Evolutionary conservation across 768 basidiomycete genomes (phyloP).

Genomic region (Tylopilus rubrobrunneus): DNA sequence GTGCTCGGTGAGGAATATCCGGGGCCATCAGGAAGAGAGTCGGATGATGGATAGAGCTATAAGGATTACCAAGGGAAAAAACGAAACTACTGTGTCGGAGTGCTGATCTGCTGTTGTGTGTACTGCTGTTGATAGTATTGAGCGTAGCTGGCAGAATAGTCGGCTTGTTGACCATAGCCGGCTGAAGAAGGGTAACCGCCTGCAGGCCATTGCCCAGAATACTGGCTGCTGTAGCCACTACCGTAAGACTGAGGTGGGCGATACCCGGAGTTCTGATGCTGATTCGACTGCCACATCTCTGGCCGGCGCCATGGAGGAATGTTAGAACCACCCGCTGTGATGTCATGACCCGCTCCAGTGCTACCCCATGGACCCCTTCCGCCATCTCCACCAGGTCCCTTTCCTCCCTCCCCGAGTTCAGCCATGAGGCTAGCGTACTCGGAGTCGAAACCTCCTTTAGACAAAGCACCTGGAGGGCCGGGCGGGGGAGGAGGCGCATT

Average conservation of each 20-base stretch:
- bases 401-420: conserved; percentile 85
- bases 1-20: conserved; percentile 15
- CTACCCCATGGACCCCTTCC: conserved; percentile 60
- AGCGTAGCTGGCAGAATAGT: conserved; percentile 75
- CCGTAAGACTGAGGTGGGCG: conserved; percentile 65
- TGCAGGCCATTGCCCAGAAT: conserved; percentile 38
- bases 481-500: conserved; percentile 58
- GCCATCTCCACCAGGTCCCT: conserved; percentile 51
- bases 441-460: conserved; percentile 86
- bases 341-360: conserved; percentile 56
- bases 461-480: conserved; percentile 34
- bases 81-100: conserved; percentile 32
- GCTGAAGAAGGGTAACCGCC: conserved; percentile 31
- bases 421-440: conserved; percentile 98
- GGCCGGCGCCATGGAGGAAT: conserved; percentile 91
- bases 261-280: conserved; percentile 54
- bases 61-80: conserved; percentile 25
- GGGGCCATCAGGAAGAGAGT: conserved; percentile 14
- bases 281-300: conserved; percentile 74
- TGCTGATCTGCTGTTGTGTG: conserved; percentile 64
- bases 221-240: conserved; percentile 42
- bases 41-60: conserved; percentile 15
- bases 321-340: conserved; percentile 62
- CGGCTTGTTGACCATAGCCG: conserved; percentile 46
- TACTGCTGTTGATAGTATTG: conserved; percentile 90